phyloP scores from a whole-genome alignment of 2,329 filamentous ascomycete species.

The Exophiala calicioides region DNA sequence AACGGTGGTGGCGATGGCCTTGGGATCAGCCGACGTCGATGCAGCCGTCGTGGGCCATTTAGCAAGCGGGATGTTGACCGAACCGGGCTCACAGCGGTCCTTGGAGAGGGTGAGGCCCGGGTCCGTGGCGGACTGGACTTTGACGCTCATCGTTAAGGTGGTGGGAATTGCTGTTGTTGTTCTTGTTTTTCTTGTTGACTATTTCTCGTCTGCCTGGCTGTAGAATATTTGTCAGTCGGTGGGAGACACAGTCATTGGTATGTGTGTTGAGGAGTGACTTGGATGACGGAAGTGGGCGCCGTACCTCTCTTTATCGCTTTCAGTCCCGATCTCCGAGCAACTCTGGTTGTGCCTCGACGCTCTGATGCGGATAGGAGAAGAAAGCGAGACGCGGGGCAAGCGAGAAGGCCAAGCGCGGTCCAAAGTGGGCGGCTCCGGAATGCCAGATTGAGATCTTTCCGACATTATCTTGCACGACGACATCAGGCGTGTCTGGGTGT shows the following conservation, averaged over 20 bases:
- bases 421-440: neutral
- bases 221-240: too few relatives aligned
- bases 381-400: neutral
- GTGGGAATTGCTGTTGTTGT: neutral
- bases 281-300: too few relatives aligned
- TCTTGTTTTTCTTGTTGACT: neutral
- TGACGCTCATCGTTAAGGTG: constrained; percentile 20
- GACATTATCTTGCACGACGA: too few relatives aligned
- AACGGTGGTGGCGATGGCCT: constrained; percentile 39
- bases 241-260: too few relatives aligned
- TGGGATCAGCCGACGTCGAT: constrained; percentile 39
- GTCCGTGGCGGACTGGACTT: constrained; percentile 17
- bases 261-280: too few relatives aligned
- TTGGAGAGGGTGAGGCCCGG: constrained; percentile 38
- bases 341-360: too few relatives aligned
- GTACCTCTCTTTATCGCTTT: too few relatives aligned
- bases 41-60: constrained; percentile 44
- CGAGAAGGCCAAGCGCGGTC: too few relatives aligned
- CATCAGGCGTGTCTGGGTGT: too few relatives aligned
- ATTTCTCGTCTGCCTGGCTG: neutral
- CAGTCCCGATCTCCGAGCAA: too few relatives aligned
- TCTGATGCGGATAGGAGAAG: neutral
- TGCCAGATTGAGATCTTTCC: neutral
- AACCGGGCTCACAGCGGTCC: constrained; percentile 54
- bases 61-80: constrained; percentile 52